A percentile compares a stretch with the other conserved stretches of the same genome.
These are phyloP conservation scores for Arthroderma sp. DNA, from an alignment of 2,329 filamentous ascomycete species.

Conservation along the genomic window DNA sequence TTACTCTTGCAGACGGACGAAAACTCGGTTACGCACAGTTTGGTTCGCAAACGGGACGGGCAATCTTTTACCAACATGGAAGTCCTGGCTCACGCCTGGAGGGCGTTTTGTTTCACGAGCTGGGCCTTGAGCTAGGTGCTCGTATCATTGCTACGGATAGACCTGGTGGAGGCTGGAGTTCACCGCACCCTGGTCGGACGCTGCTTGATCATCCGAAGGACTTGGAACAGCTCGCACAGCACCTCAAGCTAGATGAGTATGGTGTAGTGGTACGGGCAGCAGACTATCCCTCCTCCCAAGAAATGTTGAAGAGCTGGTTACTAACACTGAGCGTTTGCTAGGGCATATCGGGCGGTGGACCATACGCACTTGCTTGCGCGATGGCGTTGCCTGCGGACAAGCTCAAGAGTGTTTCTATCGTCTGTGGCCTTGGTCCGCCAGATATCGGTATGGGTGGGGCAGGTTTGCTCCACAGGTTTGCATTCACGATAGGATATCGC, in stretches of 20 bases:
- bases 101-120: slow-evolving; percentile 22
- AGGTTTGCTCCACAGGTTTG: slow-evolving; percentile 14
- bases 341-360: slow-evolving; percentile 35
- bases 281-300: background rate
- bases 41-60: slow-evolving; percentile 19
- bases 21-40: slow-evolving; percentile 30
- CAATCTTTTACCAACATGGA: slow-evolving; percentile 32
- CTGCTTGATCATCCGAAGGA: slow-evolving; percentile 34
- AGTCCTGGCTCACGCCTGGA: slow-evolving; percentile 32
- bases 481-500: slow-evolving; percentile 20
- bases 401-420: slow-evolving; percentile 26
- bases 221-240: slow-evolving; percentile 26
- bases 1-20: slow-evolving; percentile 23
- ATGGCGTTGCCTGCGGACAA: slow-evolving; percentile 22
- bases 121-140: slow-evolving; percentile 21
- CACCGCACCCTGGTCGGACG: slow-evolving; percentile 23
- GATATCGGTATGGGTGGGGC: slow-evolving; percentile 24
- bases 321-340: slow-evolving; percentile 15
- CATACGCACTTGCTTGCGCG: slow-evolving; percentile 36
- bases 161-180: slow-evolving; percentile 32
- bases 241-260: slow-evolving; percentile 30
- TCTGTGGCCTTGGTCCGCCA: slow-evolving; percentile 24
- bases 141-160: slow-evolving; percentile 32
- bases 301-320: background rate
- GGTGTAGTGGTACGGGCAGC: slow-evolving; percentile 24